A percentile compares a stretch with the other conserved stretches of the same genome.
Evolutionary conservation across 306 rosid genomes (phyloP).

Genomic region (Citrullus mucosospermus): DNA sequence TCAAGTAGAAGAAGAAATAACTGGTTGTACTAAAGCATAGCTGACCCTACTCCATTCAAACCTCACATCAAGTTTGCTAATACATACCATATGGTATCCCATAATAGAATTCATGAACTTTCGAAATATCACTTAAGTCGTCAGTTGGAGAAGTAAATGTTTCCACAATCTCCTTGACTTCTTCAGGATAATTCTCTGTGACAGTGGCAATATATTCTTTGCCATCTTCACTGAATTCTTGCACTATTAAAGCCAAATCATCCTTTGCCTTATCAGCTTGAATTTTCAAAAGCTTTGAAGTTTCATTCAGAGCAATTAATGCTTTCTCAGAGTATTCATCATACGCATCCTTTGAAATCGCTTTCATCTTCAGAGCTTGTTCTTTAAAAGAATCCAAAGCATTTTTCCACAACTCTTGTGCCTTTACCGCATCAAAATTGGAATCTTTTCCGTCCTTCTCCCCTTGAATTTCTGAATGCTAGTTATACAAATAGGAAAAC

Average conservation of each 20-base stretch:
- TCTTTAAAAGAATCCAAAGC: conserved; percentile 62
- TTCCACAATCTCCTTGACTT: conserved; percentile 68
- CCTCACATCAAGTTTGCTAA: neutral
- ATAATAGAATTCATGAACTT: conserved; percentile 59
- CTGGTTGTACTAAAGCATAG: neutral
- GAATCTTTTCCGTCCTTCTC: conserved; percentile 28
- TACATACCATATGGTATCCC: conserved; percentile 94
- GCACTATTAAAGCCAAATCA: conserved; percentile 50
- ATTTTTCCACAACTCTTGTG: conserved; percentile 74
- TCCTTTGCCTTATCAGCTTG: conserved; percentile 61
- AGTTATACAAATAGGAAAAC: neutral
- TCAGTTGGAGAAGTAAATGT: conserved; percentile 46
- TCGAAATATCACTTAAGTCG: conserved; percentile 46
- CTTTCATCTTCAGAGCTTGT: conserved; percentile 62
- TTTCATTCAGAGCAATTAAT: conserved; percentile 40
- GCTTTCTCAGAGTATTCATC: conserved; percentile 75
- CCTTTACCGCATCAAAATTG: conserved; percentile 31
- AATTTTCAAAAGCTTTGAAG: conserved; percentile 61
- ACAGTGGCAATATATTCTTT: conserved; percentile 57
- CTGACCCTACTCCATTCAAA: neutral
- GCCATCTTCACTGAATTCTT: conserved; percentile 64
- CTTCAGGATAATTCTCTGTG: conserved; percentile 62
- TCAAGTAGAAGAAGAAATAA: neutral
- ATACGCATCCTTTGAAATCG: conserved; percentile 76
- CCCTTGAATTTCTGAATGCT: conserved; percentile 44